These are phyloP conservation scores for Falciphora oryzae DNA, from an alignment of 2,329 filamentous ascomycete species.

Conservation along the genomic window DNA sequence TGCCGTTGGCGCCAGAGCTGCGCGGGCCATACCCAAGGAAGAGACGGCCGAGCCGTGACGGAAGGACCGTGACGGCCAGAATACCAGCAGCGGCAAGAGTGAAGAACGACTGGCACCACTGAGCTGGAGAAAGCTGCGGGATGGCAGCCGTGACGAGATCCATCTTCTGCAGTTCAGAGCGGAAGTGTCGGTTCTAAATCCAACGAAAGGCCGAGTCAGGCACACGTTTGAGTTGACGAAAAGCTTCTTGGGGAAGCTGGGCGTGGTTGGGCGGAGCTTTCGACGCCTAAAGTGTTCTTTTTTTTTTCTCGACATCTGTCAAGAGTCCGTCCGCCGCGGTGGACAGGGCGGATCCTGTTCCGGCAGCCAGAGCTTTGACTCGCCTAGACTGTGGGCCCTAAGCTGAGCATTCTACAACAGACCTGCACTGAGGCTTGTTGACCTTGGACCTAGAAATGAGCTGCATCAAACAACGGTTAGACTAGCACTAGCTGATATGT, in stretches of 20 bases:
- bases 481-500: no score
- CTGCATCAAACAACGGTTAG: no score
- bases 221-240: background rate
- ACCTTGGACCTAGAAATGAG: no score
- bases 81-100: slow-evolving; percentile 34
- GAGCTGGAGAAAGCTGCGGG: slow-evolving; percentile 19
- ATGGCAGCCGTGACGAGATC: background rate
- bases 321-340: background rate
- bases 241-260: background rate
- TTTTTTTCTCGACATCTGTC: background rate
- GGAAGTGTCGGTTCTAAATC: background rate
- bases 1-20: slow-evolving; percentile 16
- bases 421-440: no score
- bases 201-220: background rate
- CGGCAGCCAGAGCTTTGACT: no score
- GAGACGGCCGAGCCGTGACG: slow-evolving; percentile 35
- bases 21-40: slow-evolving; percentile 49
- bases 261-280: background rate
- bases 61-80: slow-evolving; percentile 36
- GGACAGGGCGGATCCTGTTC: background rate
- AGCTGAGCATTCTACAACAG: no score
- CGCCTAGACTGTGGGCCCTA: no score
- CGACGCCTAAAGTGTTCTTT: background rate
- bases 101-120: slow-evolving; percentile 42
- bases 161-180: background rate